These are phyloP conservation scores for Colletotrichum sp. DNA, from an alignment of 2,329 filamentous ascomycete genomes.

Conservation along the genomic window DNA sequence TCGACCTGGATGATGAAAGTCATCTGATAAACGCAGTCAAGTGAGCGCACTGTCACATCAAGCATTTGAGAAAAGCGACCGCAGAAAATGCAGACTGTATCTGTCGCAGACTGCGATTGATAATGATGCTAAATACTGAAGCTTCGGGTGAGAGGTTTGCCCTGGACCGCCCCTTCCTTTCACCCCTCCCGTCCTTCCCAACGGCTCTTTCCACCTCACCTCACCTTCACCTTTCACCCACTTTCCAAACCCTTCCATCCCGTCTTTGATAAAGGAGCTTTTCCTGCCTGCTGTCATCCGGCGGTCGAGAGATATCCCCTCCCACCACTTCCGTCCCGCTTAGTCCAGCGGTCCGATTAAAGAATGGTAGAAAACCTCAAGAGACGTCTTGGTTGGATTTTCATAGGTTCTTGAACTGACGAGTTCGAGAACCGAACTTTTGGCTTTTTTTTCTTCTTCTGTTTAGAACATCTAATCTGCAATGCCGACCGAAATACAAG, in stretches of 20 bases:
- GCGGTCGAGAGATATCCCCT: not conserved
- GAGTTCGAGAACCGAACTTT: not conserved
- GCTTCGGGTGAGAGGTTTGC: not conserved
- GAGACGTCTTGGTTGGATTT: not conserved
- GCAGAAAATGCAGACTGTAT: not conserved
- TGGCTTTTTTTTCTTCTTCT: not conserved
- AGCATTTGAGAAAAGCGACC: not conserved
- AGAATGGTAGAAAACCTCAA: not conserved
- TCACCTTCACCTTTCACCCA: not conserved
- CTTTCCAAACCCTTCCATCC: not conserved
- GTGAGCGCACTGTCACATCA: not conserved
- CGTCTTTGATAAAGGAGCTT: not conserved
- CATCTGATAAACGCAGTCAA: not conserved
- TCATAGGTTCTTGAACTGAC: not conserved
- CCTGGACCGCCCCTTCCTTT: not conserved
- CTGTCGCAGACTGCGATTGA: not conserved
- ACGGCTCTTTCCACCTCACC: not conserved
- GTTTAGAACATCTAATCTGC: fast-evolving
- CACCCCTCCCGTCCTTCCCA: not conserved
- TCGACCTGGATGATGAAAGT: no score
- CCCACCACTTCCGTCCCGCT: not conserved
- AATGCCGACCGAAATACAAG: not conserved
- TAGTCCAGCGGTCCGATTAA: not conserved
- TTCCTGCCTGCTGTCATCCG: not conserved
- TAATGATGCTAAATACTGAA: not conserved